Conservation (phyloP, 495 filamentous ascomycete genomes). For the Aspergillus bridgeri region DNA sequence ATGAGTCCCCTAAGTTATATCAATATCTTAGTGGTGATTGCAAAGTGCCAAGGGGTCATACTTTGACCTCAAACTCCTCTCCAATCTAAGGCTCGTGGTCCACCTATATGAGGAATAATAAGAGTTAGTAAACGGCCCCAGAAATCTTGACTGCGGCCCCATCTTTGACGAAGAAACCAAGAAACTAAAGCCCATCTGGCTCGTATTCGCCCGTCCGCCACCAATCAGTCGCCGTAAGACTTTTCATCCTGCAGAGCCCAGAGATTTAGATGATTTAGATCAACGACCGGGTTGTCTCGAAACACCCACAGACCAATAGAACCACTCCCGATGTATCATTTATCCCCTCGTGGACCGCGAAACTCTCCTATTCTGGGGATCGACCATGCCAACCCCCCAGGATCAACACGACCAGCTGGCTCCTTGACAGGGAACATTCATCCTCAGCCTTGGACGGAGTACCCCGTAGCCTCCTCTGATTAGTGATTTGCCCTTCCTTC, state of each 20-base stretch:
- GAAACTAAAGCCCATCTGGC: not conserved
- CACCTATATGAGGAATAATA: too few relatives aligned
- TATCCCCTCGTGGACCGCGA: not conserved
- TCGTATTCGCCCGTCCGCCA: not conserved
- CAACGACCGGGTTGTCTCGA: not conserved
- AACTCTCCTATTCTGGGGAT: not conserved
- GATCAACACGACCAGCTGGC: not conserved
- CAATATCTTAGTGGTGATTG: too few relatives aligned
- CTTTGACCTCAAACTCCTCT: too few relatives aligned
- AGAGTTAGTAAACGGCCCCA: not conserved
- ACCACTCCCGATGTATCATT: too few relatives aligned
- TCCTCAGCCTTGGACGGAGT: too few relatives aligned
- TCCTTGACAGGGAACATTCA: too few relatives aligned
- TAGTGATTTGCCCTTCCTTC: too few relatives aligned
- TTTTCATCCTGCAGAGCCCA: not conserved
- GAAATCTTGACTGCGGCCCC: not conserved
- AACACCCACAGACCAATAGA: not conserved
- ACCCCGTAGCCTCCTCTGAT: too few relatives aligned
- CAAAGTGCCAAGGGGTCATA: too few relatives aligned
- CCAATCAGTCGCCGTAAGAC: not conserved
- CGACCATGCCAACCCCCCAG: not conserved
- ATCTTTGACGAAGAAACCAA: not conserved
- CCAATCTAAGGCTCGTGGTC: too few relatives aligned
- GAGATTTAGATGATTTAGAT: conserved; percentile 1
- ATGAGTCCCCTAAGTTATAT: too few relatives aligned